phyloP scores from a whole-genome alignment of 2,329 filamentous ascomycete genomes.

The Kalmusia sp. region DNA sequence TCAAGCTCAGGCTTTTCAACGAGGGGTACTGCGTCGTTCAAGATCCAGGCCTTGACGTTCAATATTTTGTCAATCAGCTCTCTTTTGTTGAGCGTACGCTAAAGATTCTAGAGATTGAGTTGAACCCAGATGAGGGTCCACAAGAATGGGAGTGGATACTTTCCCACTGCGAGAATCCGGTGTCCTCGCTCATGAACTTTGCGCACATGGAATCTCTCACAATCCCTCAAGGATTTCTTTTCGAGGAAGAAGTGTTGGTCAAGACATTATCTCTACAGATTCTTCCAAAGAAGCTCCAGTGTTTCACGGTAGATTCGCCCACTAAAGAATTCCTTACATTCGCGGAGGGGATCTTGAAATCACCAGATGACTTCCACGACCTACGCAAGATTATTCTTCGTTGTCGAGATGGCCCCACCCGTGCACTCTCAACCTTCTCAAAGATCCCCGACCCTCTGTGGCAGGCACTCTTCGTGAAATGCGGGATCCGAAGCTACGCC shows the following conservation, averaged over 20 bases:
- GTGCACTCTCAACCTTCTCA: conserved; percentile 11
- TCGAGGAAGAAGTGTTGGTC: not conserved
- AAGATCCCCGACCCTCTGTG: conserved; percentile 13
- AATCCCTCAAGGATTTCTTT: conserved; percentile 25
- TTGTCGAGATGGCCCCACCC: conserved; percentile 21
- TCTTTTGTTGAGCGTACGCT: conserved; percentile 14
- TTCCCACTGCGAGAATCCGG: conserved; percentile 15
- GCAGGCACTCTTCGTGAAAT: conserved; percentile 4
- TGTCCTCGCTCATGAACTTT: conserved; percentile 17
- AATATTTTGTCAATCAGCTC: conserved; percentile 25
- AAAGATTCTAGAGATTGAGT: conserved; percentile 19
- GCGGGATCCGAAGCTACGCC: conserved; percentile 16
- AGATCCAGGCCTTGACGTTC: conserved; percentile 17
- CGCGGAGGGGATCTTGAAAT: not conserved
- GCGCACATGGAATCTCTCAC: conserved; percentile 16
- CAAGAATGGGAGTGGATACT: conserved; percentile 23
- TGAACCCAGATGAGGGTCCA: conserved; percentile 17
- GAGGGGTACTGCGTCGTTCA: conserved; percentile 24
- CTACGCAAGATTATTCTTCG: conserved; percentile 18
- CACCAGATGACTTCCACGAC: not conserved
- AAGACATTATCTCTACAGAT: conserved; percentile 4
- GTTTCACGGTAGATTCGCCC: conserved; percentile 23
- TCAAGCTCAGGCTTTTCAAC: conserved; percentile 24
- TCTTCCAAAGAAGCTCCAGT: conserved; percentile 22
- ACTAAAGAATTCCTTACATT: conserved; percentile 15